Conservation (phyloP, 768 basidiomycete genomes). For the Hysterangium stoloniferum region DNA sequence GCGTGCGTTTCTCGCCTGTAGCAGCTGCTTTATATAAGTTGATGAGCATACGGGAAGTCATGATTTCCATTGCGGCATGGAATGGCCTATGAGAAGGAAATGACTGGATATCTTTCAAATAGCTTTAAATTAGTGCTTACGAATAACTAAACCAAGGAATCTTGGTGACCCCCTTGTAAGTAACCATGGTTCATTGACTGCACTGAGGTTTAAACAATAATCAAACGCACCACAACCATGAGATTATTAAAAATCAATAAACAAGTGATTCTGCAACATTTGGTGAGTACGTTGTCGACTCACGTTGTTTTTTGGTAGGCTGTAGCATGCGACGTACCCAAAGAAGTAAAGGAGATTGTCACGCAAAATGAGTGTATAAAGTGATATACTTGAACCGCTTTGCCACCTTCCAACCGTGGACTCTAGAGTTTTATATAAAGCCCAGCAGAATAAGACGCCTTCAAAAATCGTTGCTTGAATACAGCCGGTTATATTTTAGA, state of each 20-base stretch:
- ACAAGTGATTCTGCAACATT: slow-evolving; percentile 27
- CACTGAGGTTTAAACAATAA: background rate
- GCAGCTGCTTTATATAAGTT: slow-evolving; percentile 32
- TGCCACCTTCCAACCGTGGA: slow-evolving; percentile 21
- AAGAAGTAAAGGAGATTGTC: slow-evolving; percentile 41
- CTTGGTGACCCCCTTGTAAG: slow-evolving; percentile 29
- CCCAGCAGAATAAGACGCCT: slow-evolving; percentile 34
- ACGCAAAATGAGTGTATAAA: slow-evolving; percentile 31
- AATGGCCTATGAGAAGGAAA: slow-evolving; percentile 29
- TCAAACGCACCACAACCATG: slow-evolving; percentile 34
- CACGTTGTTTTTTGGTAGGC: background rate
- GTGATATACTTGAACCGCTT: slow-evolving; percentile 20
- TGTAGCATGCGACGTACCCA: slow-evolving; percentile 23
- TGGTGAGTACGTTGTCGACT: background rate
- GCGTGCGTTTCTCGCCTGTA: slow-evolving; percentile 22
- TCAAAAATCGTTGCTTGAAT: slow-evolving; percentile 37
- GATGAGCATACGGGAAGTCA: slow-evolving; percentile 39
- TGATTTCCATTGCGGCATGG: slow-evolving; percentile 39
- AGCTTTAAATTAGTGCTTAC: slow-evolving; percentile 16
- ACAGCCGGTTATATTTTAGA: background rate
- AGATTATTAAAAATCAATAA: slow-evolving; percentile 39
- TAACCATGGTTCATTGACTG: background rate
- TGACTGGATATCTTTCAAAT: background rate
- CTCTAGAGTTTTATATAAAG: slow-evolving; percentile 26
- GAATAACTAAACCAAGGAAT: slow-evolving; percentile 46